phyloP scores from a whole-genome alignment of 768 basidiomycete species.

The Albatrellus ellisii region DNA sequence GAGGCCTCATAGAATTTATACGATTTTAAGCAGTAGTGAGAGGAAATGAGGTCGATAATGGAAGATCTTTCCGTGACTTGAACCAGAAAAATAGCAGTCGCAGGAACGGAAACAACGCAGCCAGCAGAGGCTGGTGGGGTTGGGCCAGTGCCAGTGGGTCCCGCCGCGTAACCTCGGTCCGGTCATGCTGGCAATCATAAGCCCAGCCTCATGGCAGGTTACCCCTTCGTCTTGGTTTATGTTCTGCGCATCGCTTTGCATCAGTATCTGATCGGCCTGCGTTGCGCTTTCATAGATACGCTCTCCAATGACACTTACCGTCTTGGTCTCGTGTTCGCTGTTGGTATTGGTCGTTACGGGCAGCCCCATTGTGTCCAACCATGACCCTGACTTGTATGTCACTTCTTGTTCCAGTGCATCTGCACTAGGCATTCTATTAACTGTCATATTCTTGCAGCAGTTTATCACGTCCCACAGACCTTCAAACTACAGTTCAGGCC shows the following conservation, averaged over 20 bases:
- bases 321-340: conserved; percentile 27
- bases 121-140: too few species aligned
- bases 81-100: too few species aligned
- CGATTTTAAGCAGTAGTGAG: too few species aligned
- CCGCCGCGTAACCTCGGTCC: too few species aligned
- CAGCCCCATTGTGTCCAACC: conserved; percentile 23
- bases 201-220: not conserved
- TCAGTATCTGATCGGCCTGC: not conserved
- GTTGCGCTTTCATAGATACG: not conserved
- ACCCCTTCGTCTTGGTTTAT: not conserved
- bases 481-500: conserved; percentile 23
- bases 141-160: too few species aligned
- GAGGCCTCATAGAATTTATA: not conserved
- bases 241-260: not conserved
- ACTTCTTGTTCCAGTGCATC: not conserved
- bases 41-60: too few species aligned
- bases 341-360: conserved; percentile 32
- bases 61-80: too few species aligned
- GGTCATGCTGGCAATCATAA: too few species aligned
- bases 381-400: conserved; percentile 19
- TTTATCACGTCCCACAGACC: conserved; percentile 10
- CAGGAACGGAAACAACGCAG: too few species aligned
- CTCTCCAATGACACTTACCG: conserved; percentile 22
- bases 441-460: too few species aligned
- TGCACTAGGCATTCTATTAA: too few species aligned